Evolutionary conservation across 495 filamentous ascomycete genomes (phyloP).

Genomic region (Aspergillus panamensis): DNA sequence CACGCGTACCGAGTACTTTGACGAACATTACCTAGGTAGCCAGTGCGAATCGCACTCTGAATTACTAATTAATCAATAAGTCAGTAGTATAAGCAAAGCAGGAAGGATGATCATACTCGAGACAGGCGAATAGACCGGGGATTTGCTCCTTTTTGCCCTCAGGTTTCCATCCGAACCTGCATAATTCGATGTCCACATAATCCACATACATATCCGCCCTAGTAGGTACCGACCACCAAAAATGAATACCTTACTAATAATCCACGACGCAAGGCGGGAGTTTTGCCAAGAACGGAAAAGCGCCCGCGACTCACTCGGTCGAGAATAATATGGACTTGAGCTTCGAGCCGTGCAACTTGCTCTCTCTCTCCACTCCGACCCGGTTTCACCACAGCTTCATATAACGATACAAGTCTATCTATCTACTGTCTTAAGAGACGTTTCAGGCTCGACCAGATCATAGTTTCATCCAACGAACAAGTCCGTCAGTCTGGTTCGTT

Average conservation of each 20-base stretch:
- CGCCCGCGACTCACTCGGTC: not conserved
- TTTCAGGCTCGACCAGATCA: not conserved
- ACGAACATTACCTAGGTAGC: too few relatives aligned
- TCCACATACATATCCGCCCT: not conserved
- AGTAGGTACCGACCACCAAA: too few relatives aligned
- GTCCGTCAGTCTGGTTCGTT: too few relatives aligned
- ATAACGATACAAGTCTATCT: not conserved
- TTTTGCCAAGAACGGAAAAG: conserved; percentile 1
- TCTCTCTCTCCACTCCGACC: not conserved
- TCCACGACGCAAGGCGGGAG: not conserved
- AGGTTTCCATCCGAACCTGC: not conserved
- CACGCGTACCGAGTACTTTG: too few relatives aligned
- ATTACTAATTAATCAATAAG: too few relatives aligned
- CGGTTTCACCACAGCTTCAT: not conserved
- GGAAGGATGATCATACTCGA: too few relatives aligned
- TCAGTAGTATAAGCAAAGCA: too few relatives aligned
- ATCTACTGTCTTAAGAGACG: not conserved
- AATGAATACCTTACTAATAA: too few relatives aligned
- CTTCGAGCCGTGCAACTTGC: not conserved
- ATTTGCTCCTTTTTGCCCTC: not conserved
- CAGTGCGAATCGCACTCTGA: too few relatives aligned
- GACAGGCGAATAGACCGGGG: too few relatives aligned
- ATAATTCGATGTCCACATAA: not conserved
- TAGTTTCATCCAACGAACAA: too few relatives aligned
- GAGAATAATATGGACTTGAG: not conserved